phyloP scores from a whole-genome alignment of 192 early-diverging fungal genomes.

The Backusella tuberculispora region DNA sequence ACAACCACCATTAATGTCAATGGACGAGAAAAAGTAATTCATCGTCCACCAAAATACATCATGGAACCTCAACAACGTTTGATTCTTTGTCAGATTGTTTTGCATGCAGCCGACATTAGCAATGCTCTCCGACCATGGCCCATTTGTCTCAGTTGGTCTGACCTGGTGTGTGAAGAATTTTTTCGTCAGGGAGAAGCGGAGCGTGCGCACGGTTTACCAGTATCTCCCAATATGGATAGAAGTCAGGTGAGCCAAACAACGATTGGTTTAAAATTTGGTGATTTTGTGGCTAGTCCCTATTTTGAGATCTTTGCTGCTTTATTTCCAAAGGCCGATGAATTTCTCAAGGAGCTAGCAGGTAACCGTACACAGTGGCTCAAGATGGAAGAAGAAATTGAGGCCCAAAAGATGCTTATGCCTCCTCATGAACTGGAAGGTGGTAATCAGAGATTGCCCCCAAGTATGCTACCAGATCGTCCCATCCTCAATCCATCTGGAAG shows the following conservation, averaged over 20 bases:
- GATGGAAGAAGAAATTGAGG: constrained; percentile 33
- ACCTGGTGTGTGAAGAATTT: constrained; percentile 86
- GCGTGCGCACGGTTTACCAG: constrained; percentile 68
- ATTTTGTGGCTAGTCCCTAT: constrained; percentile 86
- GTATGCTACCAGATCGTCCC: constrained; percentile 22
- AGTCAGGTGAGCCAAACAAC: constrained; percentile 68
- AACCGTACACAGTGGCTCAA: constrained; percentile 65
- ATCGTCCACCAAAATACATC: constrained; percentile 22
- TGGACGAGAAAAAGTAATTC: constrained; percentile 11
- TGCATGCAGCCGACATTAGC: constrained; percentile 91
- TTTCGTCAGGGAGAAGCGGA: constrained; percentile 88
- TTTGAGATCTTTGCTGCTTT: constrained; percentile 82
- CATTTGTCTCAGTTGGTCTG: constrained; percentile 89
- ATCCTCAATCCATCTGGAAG: constrained; percentile 38
- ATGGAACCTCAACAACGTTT: constrained; percentile 60
- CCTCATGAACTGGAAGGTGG: constrained; percentile 12
- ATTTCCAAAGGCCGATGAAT: constrained; percentile 66
- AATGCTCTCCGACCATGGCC: constrained; percentile 85
- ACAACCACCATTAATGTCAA: background rate
- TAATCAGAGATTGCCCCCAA: constrained; percentile 17
- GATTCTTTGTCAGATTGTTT: constrained; percentile 64
- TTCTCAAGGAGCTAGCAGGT: constrained; percentile 56
- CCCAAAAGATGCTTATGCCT: background rate
- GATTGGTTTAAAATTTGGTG: constrained; percentile 82
- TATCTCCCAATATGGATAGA: constrained; percentile 92